These are phyloP conservation scores for Tympanopsis confertula DNA, from an alignment of 2,329 filamentous ascomycete genomes.

Conservation along the genomic window DNA sequence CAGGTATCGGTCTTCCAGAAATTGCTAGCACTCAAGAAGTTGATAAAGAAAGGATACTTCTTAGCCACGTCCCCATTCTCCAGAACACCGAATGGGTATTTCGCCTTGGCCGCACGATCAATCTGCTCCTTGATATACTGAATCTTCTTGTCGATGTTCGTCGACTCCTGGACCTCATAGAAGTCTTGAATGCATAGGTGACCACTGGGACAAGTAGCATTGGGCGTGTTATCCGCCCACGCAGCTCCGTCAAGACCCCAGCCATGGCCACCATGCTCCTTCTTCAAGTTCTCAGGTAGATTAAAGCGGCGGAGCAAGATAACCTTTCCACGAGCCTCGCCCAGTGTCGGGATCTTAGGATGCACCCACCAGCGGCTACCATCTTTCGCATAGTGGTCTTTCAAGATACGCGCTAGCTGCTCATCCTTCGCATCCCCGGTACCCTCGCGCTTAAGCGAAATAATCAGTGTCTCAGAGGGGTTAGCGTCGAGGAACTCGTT, in stretches of 20 bases:
- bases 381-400: conserved; percentile 21
- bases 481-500: conserved; percentile 46
- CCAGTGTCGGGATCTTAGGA: conserved; percentile 45
- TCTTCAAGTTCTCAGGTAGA: conserved; percentile 19
- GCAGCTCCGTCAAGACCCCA: conserved; percentile 45
- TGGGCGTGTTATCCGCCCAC: conserved; percentile 51
- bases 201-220: conserved; percentile 37
- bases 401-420: conserved; percentile 20
- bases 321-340: conserved; percentile 53
- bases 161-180: conserved; percentile 48
- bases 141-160: conserved; percentile 47
- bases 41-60: conserved; percentile 42
- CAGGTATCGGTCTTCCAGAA: conserved; percentile 56
- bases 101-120: conserved; percentile 29
- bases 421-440: conserved; percentile 34
- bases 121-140: conserved; percentile 44
- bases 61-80: conserved; percentile 20
- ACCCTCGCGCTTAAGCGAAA: conserved; percentile 59
- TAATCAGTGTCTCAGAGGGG: conserved; percentile 53
- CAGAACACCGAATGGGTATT: conserved; percentile 22
- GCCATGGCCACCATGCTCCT: conserved; percentile 32
- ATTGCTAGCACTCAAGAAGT: conserved; percentile 52
- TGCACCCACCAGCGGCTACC: conserved; percentile 46
- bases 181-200: conserved; percentile 54
- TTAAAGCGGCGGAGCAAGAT: conserved; percentile 51